Conservation (phyloP, 108 stramenopile species). For the Cylindrotheca closterium region DNA sequence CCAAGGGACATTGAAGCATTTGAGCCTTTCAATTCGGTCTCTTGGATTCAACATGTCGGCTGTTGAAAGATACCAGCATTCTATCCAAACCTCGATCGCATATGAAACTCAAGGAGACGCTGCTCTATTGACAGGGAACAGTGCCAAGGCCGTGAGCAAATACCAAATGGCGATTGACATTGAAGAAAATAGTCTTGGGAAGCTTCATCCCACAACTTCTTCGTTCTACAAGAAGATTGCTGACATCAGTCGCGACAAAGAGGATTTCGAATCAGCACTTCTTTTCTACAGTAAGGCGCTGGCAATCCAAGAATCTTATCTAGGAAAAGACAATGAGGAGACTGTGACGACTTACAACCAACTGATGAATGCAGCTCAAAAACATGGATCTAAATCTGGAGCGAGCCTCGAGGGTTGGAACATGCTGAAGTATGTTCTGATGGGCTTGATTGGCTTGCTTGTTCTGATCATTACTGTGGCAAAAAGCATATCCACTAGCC, state of each 20-base stretch:
- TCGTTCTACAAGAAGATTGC: background rate
- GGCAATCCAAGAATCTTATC: constrained; percentile 1
- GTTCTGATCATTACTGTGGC: background rate
- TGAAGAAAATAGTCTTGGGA: constrained; percentile 1
- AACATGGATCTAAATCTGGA: background rate
- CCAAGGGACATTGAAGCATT: background rate
- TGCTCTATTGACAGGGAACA: background rate
- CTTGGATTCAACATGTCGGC: background rate
- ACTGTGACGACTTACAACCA: constrained; percentile 5
- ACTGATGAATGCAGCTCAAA: background rate
- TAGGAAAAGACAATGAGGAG: background rate
- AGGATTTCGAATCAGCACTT: constrained; percentile 3
- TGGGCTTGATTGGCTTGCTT: constrained; percentile 1
- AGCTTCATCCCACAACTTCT: background rate
- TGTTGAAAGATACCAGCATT: background rate
- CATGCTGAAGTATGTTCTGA: background rate
- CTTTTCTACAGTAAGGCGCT: constrained; percentile 1
- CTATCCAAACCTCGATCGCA: background rate
- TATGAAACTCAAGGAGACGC: background rate
- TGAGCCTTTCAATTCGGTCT: background rate
- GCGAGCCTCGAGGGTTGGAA: background rate
- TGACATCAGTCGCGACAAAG: background rate
- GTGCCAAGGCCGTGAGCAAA: constrained; percentile 1
- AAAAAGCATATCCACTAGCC: background rate
- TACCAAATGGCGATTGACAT: background rate